Conservation (phyloP, 2,329 filamentous ascomycete genomes). For the Chaetomium globosum region DNA sequence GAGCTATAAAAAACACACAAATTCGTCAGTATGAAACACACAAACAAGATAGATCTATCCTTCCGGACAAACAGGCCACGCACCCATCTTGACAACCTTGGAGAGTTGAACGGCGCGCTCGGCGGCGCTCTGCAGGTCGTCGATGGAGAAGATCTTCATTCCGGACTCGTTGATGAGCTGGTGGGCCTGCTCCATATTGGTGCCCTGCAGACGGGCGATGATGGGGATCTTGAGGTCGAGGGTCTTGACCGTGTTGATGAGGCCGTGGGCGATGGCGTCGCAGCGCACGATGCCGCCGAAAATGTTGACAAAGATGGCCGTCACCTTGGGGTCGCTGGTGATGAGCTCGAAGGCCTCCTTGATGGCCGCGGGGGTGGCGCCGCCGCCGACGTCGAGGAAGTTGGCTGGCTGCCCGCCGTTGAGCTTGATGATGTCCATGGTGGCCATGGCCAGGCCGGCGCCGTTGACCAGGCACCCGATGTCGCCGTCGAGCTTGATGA, state of each 20-base stretch:
- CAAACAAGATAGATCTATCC: background rate
- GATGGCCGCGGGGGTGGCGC: constrained; percentile 94
- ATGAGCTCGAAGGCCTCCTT: constrained; percentile 98
- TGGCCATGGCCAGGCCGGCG: constrained; percentile 98
- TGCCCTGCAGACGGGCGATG: constrained; percentile 95
- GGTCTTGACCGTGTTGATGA: constrained; percentile 90
- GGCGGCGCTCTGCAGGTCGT: constrained; percentile 93
- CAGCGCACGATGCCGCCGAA: constrained; percentile 98
- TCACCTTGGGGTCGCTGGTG: constrained; percentile 96
- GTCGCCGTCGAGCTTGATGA: constrained; percentile 99
- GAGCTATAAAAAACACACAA: constrained; percentile 56
- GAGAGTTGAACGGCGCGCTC: constrained; percentile 99
- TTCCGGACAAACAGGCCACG: constrained; percentile 44
- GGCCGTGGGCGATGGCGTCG: constrained; percentile 92
- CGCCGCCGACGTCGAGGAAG: constrained; percentile 98
- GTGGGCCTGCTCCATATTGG: constrained; percentile 95
- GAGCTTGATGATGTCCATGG: constrained; percentile 99
- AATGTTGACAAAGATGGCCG: constrained; percentile 99
- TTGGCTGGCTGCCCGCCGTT: constrained; percentile 96
- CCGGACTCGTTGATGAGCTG: constrained; percentile 94
- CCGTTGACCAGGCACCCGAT: constrained; percentile 99
- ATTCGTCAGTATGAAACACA: constrained; percentile 30
- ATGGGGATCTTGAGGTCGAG: constrained; percentile 97
- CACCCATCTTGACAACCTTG: constrained; percentile 98
- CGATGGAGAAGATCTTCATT: constrained; percentile 99